A percentile compares a stretch with the other conserved stretches of the same genome.
Evolutionary conservation across 495 filamentous ascomycete species (phyloP).

Genomic region (Glutinoglossum americanum): DNA sequence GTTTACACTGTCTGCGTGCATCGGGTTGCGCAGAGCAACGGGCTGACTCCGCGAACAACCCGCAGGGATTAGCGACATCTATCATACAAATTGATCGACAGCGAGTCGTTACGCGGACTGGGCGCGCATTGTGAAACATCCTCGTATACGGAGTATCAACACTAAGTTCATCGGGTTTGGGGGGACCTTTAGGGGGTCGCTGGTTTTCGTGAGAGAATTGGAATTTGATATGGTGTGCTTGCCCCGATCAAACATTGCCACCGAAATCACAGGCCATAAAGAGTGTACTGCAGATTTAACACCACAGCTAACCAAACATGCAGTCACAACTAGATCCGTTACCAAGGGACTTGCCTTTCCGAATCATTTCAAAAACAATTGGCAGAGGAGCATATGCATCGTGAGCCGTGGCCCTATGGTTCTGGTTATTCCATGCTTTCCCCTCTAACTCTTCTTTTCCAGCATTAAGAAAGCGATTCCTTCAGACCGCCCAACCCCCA

Average conservation of each 20-base stretch:
- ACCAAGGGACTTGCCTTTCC: constrained; percentile 71
- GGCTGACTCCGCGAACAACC: background rate
- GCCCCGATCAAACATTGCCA: background rate
- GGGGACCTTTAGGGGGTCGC: background rate
- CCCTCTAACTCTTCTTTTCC: background rate
- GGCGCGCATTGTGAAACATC: background rate
- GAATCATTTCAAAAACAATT: constrained; percentile 88
- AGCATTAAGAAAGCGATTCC: constrained; percentile 79
- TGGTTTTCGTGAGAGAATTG: background rate
- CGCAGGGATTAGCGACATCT: background rate
- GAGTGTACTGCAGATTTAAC: too few species aligned
- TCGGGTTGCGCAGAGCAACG: background rate
- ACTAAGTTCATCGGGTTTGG: too few species aligned
- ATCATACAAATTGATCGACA: background rate
- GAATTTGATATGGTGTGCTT: background rate
- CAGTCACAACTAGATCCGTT: constrained; percentile 82
- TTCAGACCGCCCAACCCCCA: constrained; percentile 30
- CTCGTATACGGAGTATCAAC: too few species aligned
- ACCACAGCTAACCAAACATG: background rate
- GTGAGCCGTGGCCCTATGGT: constrained; percentile 27
- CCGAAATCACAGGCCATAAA: too few species aligned
- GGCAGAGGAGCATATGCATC: constrained; percentile 93
- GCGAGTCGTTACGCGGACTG: background rate
- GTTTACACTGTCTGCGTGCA: background rate
- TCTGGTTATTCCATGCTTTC: constrained; percentile 1